phyloP scores from a whole-genome alignment of 176 grass and related monocot genomes.

The Juncus effusus region DNA sequence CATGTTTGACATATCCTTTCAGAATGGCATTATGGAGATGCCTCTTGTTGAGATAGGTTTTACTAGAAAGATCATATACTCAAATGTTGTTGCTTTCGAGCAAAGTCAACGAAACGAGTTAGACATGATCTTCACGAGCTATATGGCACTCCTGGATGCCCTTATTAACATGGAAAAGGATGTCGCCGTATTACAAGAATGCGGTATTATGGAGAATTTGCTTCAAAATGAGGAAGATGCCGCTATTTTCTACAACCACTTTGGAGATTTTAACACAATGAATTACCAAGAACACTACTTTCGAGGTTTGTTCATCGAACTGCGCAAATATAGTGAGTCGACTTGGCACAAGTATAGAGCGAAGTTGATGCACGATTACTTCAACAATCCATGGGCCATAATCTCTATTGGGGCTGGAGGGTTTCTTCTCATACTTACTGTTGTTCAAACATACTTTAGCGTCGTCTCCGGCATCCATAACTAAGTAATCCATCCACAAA shows the following conservation, averaged over 20 bases:
- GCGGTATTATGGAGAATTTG: neutral
- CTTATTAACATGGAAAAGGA: constrained; percentile 12
- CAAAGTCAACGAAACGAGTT: neutral
- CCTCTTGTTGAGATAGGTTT: neutral
- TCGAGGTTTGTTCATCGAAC: neutral
- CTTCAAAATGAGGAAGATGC: too few relatives aligned
- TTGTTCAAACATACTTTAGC: constrained; percentile 13
- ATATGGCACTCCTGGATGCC: constrained; percentile 29
- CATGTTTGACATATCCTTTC: neutral
- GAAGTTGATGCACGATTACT: neutral
- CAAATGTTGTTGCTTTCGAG: neutral
- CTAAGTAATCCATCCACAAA: too few relatives aligned
- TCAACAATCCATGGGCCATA: neutral
- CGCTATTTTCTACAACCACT: constrained; percentile 2
- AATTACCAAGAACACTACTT: neutral
- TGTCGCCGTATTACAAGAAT: constrained; percentile 4
- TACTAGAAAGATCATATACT: neutral
- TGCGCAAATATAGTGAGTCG: neutral
- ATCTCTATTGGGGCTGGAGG: neutral
- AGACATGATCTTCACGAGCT: neutral
- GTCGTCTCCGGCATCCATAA: too few relatives aligned
- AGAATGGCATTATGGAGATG: neutral
- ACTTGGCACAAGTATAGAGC: neutral
- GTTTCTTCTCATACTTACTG: neutral
- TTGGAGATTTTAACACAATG: neutral